Evolutionary conservation across 208 protist genomes (phyloP), one percentile per base, ranked within the genome.

Genomic region (Leishmania lainsoni): DNA sequence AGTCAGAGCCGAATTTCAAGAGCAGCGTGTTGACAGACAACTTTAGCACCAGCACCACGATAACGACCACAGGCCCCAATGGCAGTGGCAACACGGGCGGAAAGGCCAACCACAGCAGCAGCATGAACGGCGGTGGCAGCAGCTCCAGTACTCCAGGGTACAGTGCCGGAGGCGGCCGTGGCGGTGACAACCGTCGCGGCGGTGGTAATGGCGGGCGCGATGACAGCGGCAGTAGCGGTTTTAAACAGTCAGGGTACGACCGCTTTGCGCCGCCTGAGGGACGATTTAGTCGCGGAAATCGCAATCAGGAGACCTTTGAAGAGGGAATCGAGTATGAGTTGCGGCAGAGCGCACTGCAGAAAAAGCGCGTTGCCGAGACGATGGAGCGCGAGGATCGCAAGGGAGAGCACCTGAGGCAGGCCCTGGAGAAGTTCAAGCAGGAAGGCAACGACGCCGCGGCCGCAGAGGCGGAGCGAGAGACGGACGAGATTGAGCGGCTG

Each of bases 321-420:
- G 91, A 93, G 76, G 94, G 94, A 1, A 89, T 93, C 81, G 83
- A 90, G 82, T 97, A 97, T 78, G 92, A 97, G 75, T 86, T 96
- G 75, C 88, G 94, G 85, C 91, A 87, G 54, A 94, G 83, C 75
- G 93, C 92, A 1, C 84, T 86, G 52, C 92, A 97, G 71, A 81
- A 88, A 42, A 85, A 87, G 39, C 73, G 86, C 12, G 76, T 97
- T n/a, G 85, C 92, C 58, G 90, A 93, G 73, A 94, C 89, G 54
- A 91, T 96, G 72, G 86, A 89, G 70, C 75, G 83, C n/a, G 91
- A 95, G 80, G 75, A 90, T 39, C 42, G 83, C 39, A 87, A 87
- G 78, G 69, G 68, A 0, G 80, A 94, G 76, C 79, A 87, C 76
- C 71, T 75, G 17, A 72, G 79, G 76, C 78, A 85, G 79, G 79